Conservation (phyloP, 345 rosid genomes). For the Eucalyptus sp. region DNA sequence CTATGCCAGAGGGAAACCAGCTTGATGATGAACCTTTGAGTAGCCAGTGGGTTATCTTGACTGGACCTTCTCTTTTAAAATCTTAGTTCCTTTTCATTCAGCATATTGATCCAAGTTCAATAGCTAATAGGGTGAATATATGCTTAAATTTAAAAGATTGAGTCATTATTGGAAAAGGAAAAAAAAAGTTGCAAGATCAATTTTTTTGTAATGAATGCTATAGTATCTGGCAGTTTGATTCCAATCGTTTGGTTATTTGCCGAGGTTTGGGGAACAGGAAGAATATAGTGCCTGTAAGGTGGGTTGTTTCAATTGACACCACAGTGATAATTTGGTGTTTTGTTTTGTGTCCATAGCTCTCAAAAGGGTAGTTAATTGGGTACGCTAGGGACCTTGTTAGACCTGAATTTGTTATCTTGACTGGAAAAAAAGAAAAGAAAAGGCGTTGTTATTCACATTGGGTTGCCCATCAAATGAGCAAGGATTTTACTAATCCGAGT, state of each 20-base stretch:
- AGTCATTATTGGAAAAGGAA: background rate
- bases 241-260: background rate
- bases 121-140: background rate
- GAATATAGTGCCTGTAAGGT: background rate
- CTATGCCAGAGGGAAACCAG: slow-evolving; percentile 3
- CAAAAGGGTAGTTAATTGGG: background rate
- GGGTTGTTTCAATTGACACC: background rate
- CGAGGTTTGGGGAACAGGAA: background rate
- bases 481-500: background rate
- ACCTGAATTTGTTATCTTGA: background rate
- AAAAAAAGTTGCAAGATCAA: background rate
- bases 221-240: background rate
- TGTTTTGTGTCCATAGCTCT: background rate
- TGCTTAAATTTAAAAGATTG: background rate
- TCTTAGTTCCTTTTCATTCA: background rate
- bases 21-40: background rate
- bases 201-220: background rate
- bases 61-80: background rate
- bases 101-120: background rate
- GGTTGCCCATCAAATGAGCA: background rate
- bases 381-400: background rate
- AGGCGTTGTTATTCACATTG: background rate
- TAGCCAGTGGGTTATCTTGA: slow-evolving; percentile 24
- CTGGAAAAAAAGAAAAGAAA: background rate
- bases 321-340: background rate